Conservation (phyloP, 2,329 filamentous ascomycete genomes). For the Arachnopeziza araneosa region DNA sequence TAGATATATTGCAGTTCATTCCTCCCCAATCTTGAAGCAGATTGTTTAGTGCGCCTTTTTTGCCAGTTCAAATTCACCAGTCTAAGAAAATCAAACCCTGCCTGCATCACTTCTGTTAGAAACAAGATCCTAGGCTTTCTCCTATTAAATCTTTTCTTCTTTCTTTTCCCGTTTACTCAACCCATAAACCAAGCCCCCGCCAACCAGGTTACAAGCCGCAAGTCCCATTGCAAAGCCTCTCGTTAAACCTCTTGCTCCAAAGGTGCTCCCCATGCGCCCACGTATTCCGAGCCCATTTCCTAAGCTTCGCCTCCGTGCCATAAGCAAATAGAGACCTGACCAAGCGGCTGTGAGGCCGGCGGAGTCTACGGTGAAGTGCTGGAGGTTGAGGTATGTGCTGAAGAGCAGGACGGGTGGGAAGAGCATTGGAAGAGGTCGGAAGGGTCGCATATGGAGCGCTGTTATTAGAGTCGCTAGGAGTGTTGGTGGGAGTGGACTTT, state of each 20-base stretch:
- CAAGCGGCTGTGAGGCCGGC: constrained; percentile 60
- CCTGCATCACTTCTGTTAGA: not conserved
- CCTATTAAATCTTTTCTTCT: not conserved
- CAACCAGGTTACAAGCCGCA: constrained; percentile 44
- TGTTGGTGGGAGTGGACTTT: constrained; percentile 58
- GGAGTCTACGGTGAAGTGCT: constrained; percentile 55
- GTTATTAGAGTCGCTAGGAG: constrained; percentile 61
- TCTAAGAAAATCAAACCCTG: not conserved
- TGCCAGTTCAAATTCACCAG: not conserved
- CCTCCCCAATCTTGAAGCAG: not conserved
- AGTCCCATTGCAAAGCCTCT: constrained; percentile 46
- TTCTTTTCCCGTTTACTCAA: constrained; percentile 25
- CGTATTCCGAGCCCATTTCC: constrained; percentile 14
- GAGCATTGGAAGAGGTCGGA: constrained; percentile 59
- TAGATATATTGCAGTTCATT: not conserved
- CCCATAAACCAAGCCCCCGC: constrained; percentile 46
- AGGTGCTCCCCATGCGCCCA: constrained; percentile 39
- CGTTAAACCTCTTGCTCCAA: constrained; percentile 45
- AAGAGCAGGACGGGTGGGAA: constrained; percentile 63
- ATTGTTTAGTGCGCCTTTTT: not conserved
- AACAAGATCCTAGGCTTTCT: not conserved
- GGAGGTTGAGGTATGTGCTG: constrained; percentile 59
- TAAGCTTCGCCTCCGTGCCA: constrained; percentile 50
- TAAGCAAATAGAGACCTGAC: constrained; percentile 58
- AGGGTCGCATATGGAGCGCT: constrained; percentile 61